Percentiles rank a stretch among this genome's conserved stretches.
Conservation (phyloP, 2,329 filamentous ascomycete species). For the Colletotrichum kahawae region DNA sequence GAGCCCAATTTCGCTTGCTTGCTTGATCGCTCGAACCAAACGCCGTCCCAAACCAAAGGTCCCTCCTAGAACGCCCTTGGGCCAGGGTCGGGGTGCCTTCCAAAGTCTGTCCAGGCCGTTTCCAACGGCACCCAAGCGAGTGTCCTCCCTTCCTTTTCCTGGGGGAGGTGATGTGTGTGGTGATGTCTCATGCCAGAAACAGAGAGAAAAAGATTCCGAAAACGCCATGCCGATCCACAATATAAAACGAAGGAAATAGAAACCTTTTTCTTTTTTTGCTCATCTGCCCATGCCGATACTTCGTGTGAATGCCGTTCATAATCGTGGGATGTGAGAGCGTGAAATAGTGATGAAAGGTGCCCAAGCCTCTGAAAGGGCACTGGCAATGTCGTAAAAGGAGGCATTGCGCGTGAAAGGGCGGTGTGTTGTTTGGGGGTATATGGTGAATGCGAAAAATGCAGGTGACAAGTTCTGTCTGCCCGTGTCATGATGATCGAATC, state of each 20-base stretch:
- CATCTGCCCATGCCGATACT: conserved; percentile 7
- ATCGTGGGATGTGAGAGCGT: conserved; percentile 1
- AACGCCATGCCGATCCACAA: conserved; percentile 11
- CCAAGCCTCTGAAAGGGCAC: conserved; percentile 10
- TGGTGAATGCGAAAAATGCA: not conserved
- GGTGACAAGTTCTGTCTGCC: not conserved
- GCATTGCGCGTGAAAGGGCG: not conserved
- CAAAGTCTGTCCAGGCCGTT: conserved; percentile 12
- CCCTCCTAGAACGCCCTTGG: not conserved
- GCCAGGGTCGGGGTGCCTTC: not conserved
- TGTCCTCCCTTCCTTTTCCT: not conserved
- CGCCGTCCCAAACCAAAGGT: conserved; percentile 6
- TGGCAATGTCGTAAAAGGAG: conserved; percentile 1
- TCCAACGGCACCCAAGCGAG: conserved; percentile 14
- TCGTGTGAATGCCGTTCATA: conserved; percentile 20
- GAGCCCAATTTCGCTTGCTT: conserved; percentile 10
- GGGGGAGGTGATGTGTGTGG: not conserved
- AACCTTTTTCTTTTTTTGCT: conserved; percentile 11
- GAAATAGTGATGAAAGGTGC: not conserved
- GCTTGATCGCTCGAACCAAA: not conserved
- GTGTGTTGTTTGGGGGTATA: not conserved
- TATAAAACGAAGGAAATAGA: not conserved
- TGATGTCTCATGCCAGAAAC: not conserved
- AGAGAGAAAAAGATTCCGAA: not conserved
- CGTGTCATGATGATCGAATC: not conserved